Percentiles rank a stretch among this genome's conserved stretches.
Evolutionary conservation across 495 filamentous ascomycete genomes (phyloP).

Genomic region (Talaromyces nanjingensis): DNA sequence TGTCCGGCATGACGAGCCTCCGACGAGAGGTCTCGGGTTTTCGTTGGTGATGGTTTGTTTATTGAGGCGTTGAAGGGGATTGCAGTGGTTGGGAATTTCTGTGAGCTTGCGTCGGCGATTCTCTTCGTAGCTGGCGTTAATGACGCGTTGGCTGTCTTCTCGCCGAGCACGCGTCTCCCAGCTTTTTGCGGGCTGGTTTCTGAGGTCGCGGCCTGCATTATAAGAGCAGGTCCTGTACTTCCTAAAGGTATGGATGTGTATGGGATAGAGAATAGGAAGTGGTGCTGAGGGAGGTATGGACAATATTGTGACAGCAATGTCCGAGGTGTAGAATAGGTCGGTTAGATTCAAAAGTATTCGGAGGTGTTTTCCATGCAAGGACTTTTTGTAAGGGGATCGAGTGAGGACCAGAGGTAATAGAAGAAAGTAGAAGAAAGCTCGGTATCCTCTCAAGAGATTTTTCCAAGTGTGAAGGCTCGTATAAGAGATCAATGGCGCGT

Average conservation of each 20-base stretch:
- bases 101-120: conserved; percentile 5
- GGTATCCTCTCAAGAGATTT: neutral
- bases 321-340: neutral
- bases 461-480: neutral
- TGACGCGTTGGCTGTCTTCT: conserved; percentile 42
- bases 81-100: neutral
- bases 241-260: neutral
- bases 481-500: conserved; percentile 2
- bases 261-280: neutral
- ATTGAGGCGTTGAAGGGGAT: neutral
- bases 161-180: conserved; percentile 36
- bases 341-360: neutral
- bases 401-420: neutral
- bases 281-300: neutral
- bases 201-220: conserved; percentile 23
- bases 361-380: neutral
- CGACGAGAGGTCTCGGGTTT: neutral
- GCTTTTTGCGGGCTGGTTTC: conserved; percentile 35
- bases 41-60: neutral
- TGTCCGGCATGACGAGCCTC: conserved; percentile 31
- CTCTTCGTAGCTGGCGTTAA: conserved; percentile 28
- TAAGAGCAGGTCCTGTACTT: neutral
- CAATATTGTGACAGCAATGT: neutral
- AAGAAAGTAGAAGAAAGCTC: neutral
- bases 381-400: neutral